Percentiles rank a stretch among this genome's conserved stretches.
These are phyloP conservation scores for Kalmusia sp. DNA, from an alignment of 2,329 filamentous ascomycete species.

Conservation along the genomic window DNA sequence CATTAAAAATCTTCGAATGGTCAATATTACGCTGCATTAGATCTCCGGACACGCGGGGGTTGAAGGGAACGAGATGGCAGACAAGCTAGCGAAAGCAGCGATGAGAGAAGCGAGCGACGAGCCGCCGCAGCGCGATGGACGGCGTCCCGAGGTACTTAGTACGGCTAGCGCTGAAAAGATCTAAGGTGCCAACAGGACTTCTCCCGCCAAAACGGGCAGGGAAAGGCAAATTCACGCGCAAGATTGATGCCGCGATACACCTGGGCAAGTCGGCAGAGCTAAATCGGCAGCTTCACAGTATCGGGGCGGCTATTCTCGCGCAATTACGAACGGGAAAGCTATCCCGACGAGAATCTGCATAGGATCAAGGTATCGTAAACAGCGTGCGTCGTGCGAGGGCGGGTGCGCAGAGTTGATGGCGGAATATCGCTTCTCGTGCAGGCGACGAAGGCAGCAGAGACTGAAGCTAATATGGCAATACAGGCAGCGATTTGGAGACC, in stretches of 20 bases:
- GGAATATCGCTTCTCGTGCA: slow-evolving; percentile 23
- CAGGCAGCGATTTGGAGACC: slow-evolving; percentile 13
- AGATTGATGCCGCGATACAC: slow-evolving; percentile 24
- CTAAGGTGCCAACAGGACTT: slow-evolving; percentile 7
- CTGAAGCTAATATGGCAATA: slow-evolving; percentile 7
- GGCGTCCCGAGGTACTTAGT: slow-evolving; percentile 16
- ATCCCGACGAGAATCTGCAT: slow-evolving; percentile 21
- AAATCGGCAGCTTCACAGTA: slow-evolving; percentile 21
- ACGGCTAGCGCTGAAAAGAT: slow-evolving; percentile 11
- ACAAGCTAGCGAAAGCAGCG: slow-evolving; percentile 21
- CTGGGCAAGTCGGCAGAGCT: slow-evolving; percentile 21
- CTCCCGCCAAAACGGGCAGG: neutral
- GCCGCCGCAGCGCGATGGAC: slow-evolving; percentile 16
- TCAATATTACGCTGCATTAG: slow-evolving; percentile 26
- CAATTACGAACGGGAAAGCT: slow-evolving; percentile 20
- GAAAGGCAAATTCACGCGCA: slow-evolving; percentile 21
- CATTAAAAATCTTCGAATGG: slow-evolving; percentile 18
- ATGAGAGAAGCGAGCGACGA: slow-evolving; percentile 17
- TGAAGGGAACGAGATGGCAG: slow-evolving; percentile 19
- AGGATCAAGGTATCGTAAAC: slow-evolving; percentile 21
- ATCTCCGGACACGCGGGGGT: slow-evolving; percentile 19
- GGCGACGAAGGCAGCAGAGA: slow-evolving; percentile 11
- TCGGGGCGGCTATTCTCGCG: slow-evolving; percentile 24
- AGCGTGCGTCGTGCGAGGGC: slow-evolving; percentile 18
- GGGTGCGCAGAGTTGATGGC: slow-evolving; percentile 17